Evolutionary conservation across 768 basidiomycete species (phyloP), one percentile per base, ranked within the genome.

Genomic region (Macrolepiota albuminosa): DNA sequence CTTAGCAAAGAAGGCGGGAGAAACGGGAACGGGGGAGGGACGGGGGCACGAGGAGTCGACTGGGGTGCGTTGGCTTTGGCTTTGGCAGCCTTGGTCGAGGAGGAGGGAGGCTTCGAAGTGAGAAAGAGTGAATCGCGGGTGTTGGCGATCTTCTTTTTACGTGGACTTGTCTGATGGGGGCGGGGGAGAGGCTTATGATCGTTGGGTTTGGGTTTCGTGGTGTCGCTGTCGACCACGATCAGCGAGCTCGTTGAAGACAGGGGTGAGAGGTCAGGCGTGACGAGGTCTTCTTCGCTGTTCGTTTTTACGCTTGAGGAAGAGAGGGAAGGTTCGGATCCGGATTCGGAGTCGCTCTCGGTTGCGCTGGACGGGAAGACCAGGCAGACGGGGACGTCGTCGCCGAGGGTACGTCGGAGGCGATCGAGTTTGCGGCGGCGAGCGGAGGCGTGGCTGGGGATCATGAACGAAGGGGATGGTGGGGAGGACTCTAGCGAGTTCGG

Each of bases 351-450:
- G 21, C 33, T 45, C 31, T 57, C 62, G 11, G 40, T 3, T 5
- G 63, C 9, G 18, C 13, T 8, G 33, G 48, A 29, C 3, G 84
- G 79, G 70, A 88, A 88, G 53, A 89, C 83, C 34, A 87, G 77
- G 40, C 82, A 76, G 2, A 79, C 63, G 7, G 88, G 88, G 24
- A 89, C 82, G 31, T 79, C 82, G 21, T 86, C 77, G 0, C 88
- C 88, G 3, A 90, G 77, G 64, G 73, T 84, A 66, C 78, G 81
- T 54, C 83, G 76, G 53, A 90, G 73, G 36, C 82, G 76, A 52
- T 86, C 85, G 78, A 90, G 83, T 70, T 88, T 89, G 63, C 75
- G 72, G 50, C 81, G 78, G 26, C 84, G 78, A 16, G 77, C 73
- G 4, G 77, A 65, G 7, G 81, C 77, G 2, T 79, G 74, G 48